Conservation (phyloP, 2,329 filamentous ascomycete species). For the Eutypa lata region DNA sequence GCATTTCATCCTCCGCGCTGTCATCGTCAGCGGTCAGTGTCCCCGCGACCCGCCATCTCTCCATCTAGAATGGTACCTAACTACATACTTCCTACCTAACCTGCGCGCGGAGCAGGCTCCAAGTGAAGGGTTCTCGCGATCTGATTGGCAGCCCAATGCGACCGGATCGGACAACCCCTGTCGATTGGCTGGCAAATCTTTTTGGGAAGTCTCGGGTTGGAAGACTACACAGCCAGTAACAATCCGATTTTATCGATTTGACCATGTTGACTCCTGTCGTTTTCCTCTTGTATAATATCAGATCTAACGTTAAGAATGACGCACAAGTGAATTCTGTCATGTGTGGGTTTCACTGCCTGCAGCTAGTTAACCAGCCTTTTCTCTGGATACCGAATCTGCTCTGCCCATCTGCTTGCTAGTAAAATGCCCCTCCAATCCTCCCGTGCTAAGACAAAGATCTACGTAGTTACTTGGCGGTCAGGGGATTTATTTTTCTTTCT, state of each 20-base stretch:
- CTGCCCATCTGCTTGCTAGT: neutral
- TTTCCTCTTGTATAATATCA: neutral
- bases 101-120: too few species aligned
- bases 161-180: constrained; percentile 10
- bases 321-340: too few species aligned
- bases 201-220: neutral
- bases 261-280: neutral
- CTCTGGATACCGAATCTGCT: neutral
- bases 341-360: too few species aligned
- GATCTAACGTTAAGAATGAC: too few species aligned
- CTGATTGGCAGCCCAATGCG: constrained; percentile 8
- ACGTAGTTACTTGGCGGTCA: neutral
- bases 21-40: neutral
- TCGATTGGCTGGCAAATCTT: constrained; percentile 9
- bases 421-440: neutral
- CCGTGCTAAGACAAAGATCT: neutral
- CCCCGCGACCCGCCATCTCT: too few species aligned
- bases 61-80: too few species aligned
- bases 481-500: neutral
- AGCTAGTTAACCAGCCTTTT: too few species aligned
- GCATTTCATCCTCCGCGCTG: neutral
- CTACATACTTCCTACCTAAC: too few species aligned
- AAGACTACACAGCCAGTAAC: neutral
- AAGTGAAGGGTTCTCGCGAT: neutral
- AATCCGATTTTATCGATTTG: neutral